Evolutionary conservation across 1,139 yeast species (phyloP).

Genomic region (Geotrichum phurueaensis): DNA sequence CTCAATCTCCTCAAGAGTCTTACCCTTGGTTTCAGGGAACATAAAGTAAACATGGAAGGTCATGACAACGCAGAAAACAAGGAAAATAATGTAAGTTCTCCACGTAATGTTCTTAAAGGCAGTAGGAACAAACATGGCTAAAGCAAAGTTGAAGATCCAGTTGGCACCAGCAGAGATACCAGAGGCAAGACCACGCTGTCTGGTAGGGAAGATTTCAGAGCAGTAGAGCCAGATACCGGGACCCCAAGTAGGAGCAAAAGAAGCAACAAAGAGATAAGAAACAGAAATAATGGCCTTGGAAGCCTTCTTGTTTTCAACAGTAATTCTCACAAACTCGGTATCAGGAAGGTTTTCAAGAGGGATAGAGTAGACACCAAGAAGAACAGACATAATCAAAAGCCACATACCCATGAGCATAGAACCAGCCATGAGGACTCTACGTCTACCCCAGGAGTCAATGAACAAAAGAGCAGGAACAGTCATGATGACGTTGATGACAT

Average conservation of each 20-base stretch:
- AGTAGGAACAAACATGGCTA: conserved; percentile 49
- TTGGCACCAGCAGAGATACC: conserved; percentile 54
- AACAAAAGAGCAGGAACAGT: conserved; percentile 42
- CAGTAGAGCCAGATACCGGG: conserved; percentile 56
- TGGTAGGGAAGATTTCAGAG: conserved; percentile 51
- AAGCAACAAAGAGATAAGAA: conserved; percentile 57
- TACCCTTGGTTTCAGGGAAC: conserved; percentile 62
- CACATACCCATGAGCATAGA: conserved; percentile 43
- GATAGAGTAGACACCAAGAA: conserved; percentile 39
- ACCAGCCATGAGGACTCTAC: conserved; percentile 40
- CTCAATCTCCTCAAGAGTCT: conserved; percentile 59
- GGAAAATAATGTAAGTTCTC: conserved; percentile 57
- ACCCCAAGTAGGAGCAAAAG: conserved; percentile 67
- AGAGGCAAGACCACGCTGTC: conserved; percentile 51
- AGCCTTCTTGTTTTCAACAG: conserved; percentile 37
- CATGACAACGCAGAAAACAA: conserved; percentile 53
- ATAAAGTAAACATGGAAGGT: conserved; percentile 50
- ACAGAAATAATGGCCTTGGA: conserved; percentile 53
- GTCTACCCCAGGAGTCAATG: conserved; percentile 51
- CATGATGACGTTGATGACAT: conserved; percentile 42
- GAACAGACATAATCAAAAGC: conserved; percentile 42
- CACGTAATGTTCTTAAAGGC: conserved; percentile 50
- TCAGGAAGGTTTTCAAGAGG: conserved; percentile 35
- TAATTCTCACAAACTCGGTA: conserved; percentile 42
- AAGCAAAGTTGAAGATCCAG: conserved; percentile 56